Base-by-base conservation (phyloP, 1,284 basidiomycete species). In the Cronartium quercuum region DNA sequence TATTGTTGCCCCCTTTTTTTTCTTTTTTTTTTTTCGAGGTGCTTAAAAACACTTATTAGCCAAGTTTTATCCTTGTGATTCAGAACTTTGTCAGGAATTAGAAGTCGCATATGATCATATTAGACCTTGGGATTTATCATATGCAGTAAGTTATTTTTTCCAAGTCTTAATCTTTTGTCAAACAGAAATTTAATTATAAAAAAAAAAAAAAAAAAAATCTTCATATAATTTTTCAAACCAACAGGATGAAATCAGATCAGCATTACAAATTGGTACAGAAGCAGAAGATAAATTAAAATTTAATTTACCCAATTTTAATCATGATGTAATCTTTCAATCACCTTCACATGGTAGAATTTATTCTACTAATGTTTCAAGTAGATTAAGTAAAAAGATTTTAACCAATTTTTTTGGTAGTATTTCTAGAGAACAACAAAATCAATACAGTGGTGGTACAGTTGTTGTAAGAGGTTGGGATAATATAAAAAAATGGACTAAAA, bases 51-150 rank as follows among this genome's bases (percentile, higher is more conserved):
- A 29, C 29, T 29, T 78, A 67, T 63, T 71, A 13, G 65, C 78
- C 51, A 80, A 80, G 66, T 77, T 76, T 10, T 79, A 78, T 66
- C 79, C 80, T 13, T 79, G 80, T 69, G 80, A 81, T 60, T 76
- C 77, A 3, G 76, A 77, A 0, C 78, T 84, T 1, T 78, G 82
- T 6, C 63, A 76, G 0, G 79, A 81, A 15, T 78, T 84, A 38
- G 82, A 83, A 61, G 44, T 73, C 2, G 82, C 82, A 0, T 84
- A 82, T 69, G 67, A 76, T 0, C 58, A 78, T 18, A 83, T 82
- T 29, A 75, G 79, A 18, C 83, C 82, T 0, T 83, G 81, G 80
- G 77, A 80, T 47, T 34, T 74, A 3, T 75, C 67, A 4, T 79
- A 80, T 55, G 76, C 69, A 15, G 79, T 74, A 21, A 44, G 64